Base-by-base conservation (phyloP, 1,139 yeast species). In the Nematodospora anomalae region DNA sequence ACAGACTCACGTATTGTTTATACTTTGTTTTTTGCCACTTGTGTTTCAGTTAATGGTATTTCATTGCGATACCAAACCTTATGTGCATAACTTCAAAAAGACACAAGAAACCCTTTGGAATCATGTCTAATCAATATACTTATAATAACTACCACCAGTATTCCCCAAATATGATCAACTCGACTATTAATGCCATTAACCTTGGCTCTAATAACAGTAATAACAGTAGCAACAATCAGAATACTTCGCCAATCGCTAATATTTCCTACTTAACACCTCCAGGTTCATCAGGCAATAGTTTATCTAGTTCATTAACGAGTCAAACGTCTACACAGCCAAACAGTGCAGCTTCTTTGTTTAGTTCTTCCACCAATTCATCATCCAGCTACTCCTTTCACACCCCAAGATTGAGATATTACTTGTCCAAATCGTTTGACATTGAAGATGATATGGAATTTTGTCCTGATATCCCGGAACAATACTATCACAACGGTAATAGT, bases 371-470 rank as follows among this genome's bases (percentile, higher is more conserved):
- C 21, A 16, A 20, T 22, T 21, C 26, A 18, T 27, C 26, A 6
- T 52, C 66, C 22, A 57, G 51, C 40, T 67, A 67, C 44, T 60
- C 67, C 21, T 63, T 64, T 47, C 73, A 67, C 40, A 67, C 66
- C 27, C 74, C 75, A 3, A 52, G 74, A 32, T 62, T 69, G 45
- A 60, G 76, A 49, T 70, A 69, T 49, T 70, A 69, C 51, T 56
- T 70, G 35, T 75, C 81, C 20, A 79, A 79, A 50, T 78, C 81
- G 25, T 79, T 80, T 58, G 85, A 79, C 44, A 53, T 72, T 12
- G 84, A 80, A 52, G 86, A 80, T 52, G 86, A 80, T 52, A 53
- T 79, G 54, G 84, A 79, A 55, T 80, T 79, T 49, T 79, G 84
- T 47, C 85, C 85, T 1, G 83, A 79, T 45, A 78, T 67, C 38